Conservation (phyloP, 1,284 basidiomycete genomes). For the Ganoderma resinaceum region DNA sequence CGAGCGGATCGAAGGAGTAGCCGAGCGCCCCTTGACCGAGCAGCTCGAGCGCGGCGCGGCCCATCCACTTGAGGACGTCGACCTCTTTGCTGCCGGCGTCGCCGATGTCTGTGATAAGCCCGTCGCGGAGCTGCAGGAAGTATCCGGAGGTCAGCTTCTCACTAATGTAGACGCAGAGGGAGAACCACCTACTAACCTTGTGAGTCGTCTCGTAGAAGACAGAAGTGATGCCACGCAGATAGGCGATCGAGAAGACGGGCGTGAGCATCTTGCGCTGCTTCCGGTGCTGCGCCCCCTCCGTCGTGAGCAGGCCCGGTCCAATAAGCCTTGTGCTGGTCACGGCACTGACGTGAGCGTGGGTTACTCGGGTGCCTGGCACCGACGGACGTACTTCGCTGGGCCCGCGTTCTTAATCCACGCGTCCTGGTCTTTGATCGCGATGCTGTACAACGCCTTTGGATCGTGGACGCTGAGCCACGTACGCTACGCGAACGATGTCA, state of each 20-base stretch:
- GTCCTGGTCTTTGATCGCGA: constrained; percentile 32
- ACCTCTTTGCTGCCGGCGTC: constrained; percentile 33
- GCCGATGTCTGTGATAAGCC: constrained; percentile 23
- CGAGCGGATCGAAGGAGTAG: constrained; percentile 46
- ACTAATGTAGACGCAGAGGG: neutral
- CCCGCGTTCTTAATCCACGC: constrained; percentile 23
- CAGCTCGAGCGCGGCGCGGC: constrained; percentile 47
- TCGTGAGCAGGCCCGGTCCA: constrained; percentile 33
- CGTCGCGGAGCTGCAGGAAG: constrained; percentile 12
- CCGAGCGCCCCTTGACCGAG: constrained; percentile 48
- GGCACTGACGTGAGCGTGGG: neutral
- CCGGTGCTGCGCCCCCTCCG: neutral
- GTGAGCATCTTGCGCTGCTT: constrained; percentile 28
- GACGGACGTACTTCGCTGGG: neutral
- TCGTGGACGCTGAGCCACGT: constrained; percentile 18
- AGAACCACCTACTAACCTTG: constrained; percentile 6
- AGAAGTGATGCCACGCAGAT: constrained; percentile 18
- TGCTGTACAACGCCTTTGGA: constrained; percentile 25
- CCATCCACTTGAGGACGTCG: constrained; percentile 45
- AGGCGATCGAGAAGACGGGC: constrained; percentile 20
- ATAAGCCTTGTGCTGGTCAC: constrained; percentile 20
- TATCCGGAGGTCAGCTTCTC: too few relatives aligned
- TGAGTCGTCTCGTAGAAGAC: constrained; percentile 18
- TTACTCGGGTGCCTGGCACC: neutral
- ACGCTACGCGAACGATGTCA: neutral